Evolutionary conservation across 2,329 filamentous ascomycete species (phyloP), one percentile per base, ranked within the genome.

Genomic region (Teratosphaeriaceae sp.): DNA sequence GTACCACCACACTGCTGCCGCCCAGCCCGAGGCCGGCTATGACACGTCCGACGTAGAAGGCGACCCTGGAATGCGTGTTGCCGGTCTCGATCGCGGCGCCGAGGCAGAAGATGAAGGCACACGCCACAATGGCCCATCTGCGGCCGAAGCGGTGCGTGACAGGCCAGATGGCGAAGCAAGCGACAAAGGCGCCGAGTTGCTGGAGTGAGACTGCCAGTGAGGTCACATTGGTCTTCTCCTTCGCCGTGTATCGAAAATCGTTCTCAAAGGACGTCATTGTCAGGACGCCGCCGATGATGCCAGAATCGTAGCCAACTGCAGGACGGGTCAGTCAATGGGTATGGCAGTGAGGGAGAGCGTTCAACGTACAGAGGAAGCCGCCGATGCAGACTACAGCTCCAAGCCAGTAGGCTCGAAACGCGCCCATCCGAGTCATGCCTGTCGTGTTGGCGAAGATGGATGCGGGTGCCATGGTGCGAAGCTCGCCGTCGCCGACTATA

Each of bases 171-270:
- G 65, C 50, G 41, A 76, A 69, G 46, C 72, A 73, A 18, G 72
- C 73, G 21, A 72, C 67, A 45, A 78, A 72, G 24, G 72, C 72
- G 19, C 73, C 73, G 7, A 72, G 68, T 47, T 75, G 72, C 41
- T 75, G 71, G 15, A 75, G 68, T 2, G 69, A 68, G 16, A 74
- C 69, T 26, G 69, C 67, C 38, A 74, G 69, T 3, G 55, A 50
- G 15, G 43, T 47, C 40, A 58, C 65, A 57, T 46, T 52, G 12
- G 52, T 55, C 21, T 52, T 50, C 35, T 40, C 19, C 49, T 55
- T 37, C 52, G 50, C 45, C 5, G 36, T 46, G 38, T 56, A 59
- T 2, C 51, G 43, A 27, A 58, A 59, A 44, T 60, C 55, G 18
- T 43, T 21, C 30, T 57, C 45, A 42, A 58, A 60, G 2, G 53